phyloP scores from a whole-genome alignment of 2,329 filamentous ascomycete species.

The Talaromyces funiculosus region DNA sequence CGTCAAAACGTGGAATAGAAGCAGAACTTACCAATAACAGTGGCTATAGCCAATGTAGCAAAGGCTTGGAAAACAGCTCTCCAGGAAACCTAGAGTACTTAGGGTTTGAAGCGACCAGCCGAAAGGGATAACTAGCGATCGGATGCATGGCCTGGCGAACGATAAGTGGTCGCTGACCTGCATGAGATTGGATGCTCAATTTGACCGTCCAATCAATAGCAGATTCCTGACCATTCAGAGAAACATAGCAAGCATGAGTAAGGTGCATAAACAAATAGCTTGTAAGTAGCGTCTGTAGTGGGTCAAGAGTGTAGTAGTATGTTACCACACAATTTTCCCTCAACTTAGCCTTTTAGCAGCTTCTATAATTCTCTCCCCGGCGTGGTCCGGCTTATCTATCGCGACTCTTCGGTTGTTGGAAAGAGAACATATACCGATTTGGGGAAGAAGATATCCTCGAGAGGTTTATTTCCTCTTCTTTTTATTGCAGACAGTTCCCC shows the following conservation, averaged over 20 bases:
- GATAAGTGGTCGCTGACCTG: neutral
- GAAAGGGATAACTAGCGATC: neutral
- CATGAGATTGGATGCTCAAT: neutral
- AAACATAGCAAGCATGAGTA: neutral
- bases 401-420: neutral
- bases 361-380: neutral
- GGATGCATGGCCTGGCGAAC: neutral
- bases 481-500: neutral
- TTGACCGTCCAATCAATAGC: neutral
- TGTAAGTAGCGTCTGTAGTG: neutral
- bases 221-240: neutral
- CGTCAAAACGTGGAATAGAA: neutral
- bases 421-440: neutral
- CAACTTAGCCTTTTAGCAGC: neutral
- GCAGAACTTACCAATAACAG: neutral
- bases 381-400: neutral
- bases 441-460: neutral
- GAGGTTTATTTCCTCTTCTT: neutral
- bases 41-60: neutral
- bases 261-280: neutral
- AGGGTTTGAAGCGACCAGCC: neutral
- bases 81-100: neutral
- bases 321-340: neutral
- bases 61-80: neutral
- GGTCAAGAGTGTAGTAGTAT: neutral